Evolutionary conservation across 139 green algal species (phyloP).

Genomic region (Trebouxia sp.): DNA sequence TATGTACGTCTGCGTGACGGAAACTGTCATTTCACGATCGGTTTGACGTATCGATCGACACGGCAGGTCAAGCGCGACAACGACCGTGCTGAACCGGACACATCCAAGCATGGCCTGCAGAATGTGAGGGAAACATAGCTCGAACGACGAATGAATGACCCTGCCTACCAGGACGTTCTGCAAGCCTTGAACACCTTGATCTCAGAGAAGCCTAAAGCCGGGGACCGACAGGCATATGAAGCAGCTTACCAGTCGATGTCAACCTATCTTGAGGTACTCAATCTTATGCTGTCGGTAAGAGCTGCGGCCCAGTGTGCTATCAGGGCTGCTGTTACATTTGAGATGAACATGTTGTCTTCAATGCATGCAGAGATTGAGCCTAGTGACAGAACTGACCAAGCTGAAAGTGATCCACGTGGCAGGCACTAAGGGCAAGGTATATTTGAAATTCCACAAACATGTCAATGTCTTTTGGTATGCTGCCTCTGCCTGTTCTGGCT

Average conservation of each 20-base stretch:
- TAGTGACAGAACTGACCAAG: constrained; percentile 59
- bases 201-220: constrained; percentile 50
- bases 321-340: no score
- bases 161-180: constrained; percentile 50
- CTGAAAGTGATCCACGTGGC: constrained; percentile 87
- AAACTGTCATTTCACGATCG: no score
- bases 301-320: background rate
- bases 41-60: no score
- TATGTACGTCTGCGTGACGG: no score
- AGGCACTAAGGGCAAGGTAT: constrained; percentile 90
- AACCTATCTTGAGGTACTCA: constrained; percentile 70
- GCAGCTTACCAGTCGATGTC: constrained; percentile 77
- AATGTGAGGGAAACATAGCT: background rate
- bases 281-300: constrained; percentile 21
- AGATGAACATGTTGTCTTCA: background rate
- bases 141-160: background rate
- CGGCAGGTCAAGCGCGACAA: no score
- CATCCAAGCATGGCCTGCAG: background rate
- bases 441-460: background rate
- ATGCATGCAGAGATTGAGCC: constrained; percentile 56
- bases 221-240: constrained; percentile 60
- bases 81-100: no score
- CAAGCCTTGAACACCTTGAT: constrained; percentile 66
- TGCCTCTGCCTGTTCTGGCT: background rate
- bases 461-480: background rate